Evolutionary conservation across 257 asterid species (phyloP).

Genomic region (Solanum tarapatanum): DNA sequence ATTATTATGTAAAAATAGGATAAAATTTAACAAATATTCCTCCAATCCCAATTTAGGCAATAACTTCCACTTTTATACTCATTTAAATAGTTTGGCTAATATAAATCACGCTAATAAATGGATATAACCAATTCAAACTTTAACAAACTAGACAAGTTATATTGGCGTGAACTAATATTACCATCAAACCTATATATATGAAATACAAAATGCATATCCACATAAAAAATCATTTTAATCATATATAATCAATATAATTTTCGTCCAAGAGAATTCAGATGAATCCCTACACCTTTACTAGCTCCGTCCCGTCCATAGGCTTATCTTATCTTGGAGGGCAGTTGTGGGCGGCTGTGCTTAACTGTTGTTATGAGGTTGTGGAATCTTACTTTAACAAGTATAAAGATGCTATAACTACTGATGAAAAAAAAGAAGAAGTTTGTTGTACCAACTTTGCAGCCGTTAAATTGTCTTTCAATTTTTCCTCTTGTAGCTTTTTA

Average conservation of each 20-base stretch:
- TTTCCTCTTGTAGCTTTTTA: neutral
- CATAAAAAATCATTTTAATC: neutral
- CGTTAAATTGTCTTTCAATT: neutral
- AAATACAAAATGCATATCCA: too few relatives aligned
- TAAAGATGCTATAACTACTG: neutral
- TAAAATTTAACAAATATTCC: neutral
- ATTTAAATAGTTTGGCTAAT: neutral
- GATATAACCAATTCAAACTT: too few relatives aligned
- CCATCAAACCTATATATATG: neutral
- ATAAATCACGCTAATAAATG: too few relatives aligned
- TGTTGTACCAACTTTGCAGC: neutral
- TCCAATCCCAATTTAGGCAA: neutral
- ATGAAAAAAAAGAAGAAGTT: neutral
- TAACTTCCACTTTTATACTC: neutral
- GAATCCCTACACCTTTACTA: accelerated
- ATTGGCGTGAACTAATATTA: too few relatives aligned
- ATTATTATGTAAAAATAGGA: neutral
- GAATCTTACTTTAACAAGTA: neutral
- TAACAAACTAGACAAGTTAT: too few relatives aligned
- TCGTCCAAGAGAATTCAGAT: accelerated
- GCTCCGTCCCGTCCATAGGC: neutral
- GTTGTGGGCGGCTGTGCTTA: neutral
- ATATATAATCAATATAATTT: neutral
- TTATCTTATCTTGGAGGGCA: neutral
- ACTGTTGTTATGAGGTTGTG: neutral